A percentile compares a stretch with the other conserved stretches of the same genome.
phyloP scores from a whole-genome alignment of 2,329 filamentous ascomycete species.

The Monilinia laxa region DNA sequence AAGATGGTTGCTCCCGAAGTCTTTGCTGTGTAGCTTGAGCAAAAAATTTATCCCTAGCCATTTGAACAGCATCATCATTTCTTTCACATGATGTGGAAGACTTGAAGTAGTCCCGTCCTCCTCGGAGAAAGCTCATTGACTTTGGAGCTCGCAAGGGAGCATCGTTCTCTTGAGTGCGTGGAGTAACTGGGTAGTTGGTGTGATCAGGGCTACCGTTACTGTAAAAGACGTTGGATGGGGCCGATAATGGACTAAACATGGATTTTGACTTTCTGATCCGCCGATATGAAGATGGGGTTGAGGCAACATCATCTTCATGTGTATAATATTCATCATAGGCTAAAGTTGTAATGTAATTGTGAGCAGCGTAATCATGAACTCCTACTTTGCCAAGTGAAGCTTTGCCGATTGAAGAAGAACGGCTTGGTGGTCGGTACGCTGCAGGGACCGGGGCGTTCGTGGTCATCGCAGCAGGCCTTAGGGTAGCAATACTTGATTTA shows the following conservation, averaged over 20 bases:
- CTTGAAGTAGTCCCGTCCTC: constrained; percentile 36
- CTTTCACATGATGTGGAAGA: constrained; percentile 31
- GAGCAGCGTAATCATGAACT: constrained; percentile 35
- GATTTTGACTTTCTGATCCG: constrained; percentile 56
- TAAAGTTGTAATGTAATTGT: constrained; percentile 43
- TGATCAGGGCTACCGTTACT: constrained; percentile 36
- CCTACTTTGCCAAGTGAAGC: constrained; percentile 31
- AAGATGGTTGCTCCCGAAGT: constrained; percentile 47
- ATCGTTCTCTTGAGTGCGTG: constrained; percentile 34
- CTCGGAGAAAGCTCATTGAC: constrained; percentile 55
- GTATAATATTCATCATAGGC: constrained; percentile 48
- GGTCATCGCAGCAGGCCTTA: constrained; percentile 36
- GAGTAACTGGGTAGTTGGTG: constrained; percentile 26
- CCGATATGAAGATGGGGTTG: constrained; percentile 50
- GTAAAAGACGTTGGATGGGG: constrained; percentile 34
- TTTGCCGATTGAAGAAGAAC: constrained; percentile 39
- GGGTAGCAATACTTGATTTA: constrained; percentile 30
- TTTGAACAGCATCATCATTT: constrained; percentile 43
- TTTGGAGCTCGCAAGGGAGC: constrained; percentile 48
- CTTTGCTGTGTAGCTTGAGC: constrained; percentile 42
- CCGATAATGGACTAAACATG: constrained; percentile 46
- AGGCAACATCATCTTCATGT: constrained; percentile 50
- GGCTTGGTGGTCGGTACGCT: constrained; percentile 38
- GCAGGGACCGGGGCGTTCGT: constrained; percentile 36
- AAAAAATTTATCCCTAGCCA: constrained; percentile 43